Base-by-base conservation (phyloP, 2,329 filamentous ascomycete species). In the Fusarium hostae region DNA sequence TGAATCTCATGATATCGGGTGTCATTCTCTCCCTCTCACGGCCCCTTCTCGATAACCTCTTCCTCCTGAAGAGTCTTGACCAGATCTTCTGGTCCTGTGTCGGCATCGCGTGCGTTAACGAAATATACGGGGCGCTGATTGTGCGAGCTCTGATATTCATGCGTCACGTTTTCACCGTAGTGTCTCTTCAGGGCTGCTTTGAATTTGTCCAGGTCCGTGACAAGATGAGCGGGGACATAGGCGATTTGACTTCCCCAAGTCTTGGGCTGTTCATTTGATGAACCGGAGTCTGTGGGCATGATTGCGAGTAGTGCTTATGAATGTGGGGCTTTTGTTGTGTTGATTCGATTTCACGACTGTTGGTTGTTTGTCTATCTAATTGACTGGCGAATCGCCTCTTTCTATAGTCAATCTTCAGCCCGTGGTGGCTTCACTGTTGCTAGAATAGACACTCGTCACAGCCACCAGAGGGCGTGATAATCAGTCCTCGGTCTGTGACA, bases 401-500 rank as follows among this genome's bases (percentile, higher is more conserved):
- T 51, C 11, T 35, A 51, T 51, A 51, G 11, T 20, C 22, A 26
- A 26, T 11, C 16, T 35, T 35, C 32, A 5, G 2, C 5, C 1
- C 1, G 3, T 10, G 4, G 6, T 16, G 9, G 9, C 7, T 37
- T 51, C 32, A 26, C 48, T n/a, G 18, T 2, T 18, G 3, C 3
- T 26, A 5, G 5, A 9, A 3, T 16, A 26, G 16, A 8, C 22
- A 37, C 22, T 51, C 26, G 9, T 51, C 48, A 37, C 22, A 8
- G 16, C 26, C 48, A 10, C 1, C 2, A 3, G 0, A 0, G 6
- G 2, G 16, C 2, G 22, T 37, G 22, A 48, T 26, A 11, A 12
- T 16, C 22, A 5, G 5, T 13, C 0, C 5, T 35, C 1, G 3
- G 4, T 15, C 48, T 2, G 1, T 35, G 11, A 2, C 12, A 15